Evolutionary conservation across 257 asterid genomes (phyloP), one percentile per base, ranked within the genome.

Genomic region (Solanum lignicaule): DNA sequence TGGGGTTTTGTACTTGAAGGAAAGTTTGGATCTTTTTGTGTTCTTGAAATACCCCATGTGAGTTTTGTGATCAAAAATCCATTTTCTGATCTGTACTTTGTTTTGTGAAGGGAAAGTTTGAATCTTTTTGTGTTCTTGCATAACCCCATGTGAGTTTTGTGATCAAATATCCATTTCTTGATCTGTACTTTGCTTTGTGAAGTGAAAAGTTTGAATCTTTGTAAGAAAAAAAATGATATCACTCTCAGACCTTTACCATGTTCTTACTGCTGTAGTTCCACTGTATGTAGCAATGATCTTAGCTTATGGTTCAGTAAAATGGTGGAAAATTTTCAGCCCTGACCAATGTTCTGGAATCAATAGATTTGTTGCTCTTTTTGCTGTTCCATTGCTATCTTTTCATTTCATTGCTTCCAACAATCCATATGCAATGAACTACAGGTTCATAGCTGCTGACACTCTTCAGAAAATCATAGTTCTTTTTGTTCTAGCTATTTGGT

Each of bases 311-410:
- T 92, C 94, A 12, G 94, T 92, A 66, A 92, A 90, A 85, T 92
- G 94, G 94, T 92, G 94, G 94, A 90, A 92, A 79, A 92, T 92
- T 86, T 92, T 92, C 72, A 89, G 78, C 83, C 94, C 92, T 9
- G 94, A 90, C 29, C 94, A 92, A 88, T 92, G 94, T 41, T 90
- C 94, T 6, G 94, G 94, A 68, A 92, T 92, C 84, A 92, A 92
- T 74, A 91, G 94, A 90, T 92, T 92, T 83, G 94, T 92, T n/a
- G 94, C 94, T 65, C 91, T 92, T 29, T 92, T 92, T 88, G 94
- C 94, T 25, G 94, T 92, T 79, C 94, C 94, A 3, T 84, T 92
- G 87, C 89, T 92, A 5, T 92, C 94, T 46, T 92, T 92, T 78
- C 94, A 90, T 81, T 92, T 92, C 89, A 92, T 92, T 60, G 89